Conservation (phyloP, 768 basidiomycete genomes). For the Boletus barrowsii region DNA sequence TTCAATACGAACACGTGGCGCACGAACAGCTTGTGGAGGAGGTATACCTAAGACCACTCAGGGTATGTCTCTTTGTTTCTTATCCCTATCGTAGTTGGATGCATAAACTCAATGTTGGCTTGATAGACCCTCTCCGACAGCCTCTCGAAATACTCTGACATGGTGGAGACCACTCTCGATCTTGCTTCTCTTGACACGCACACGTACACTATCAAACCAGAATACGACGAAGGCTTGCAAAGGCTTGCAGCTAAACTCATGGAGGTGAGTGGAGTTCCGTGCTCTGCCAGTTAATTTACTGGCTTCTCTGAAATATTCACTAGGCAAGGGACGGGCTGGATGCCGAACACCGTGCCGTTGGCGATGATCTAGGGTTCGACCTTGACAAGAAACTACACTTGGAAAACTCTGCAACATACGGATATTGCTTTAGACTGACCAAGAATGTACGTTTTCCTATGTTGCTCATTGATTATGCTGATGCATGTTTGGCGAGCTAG, state of each 20-base stretch:
- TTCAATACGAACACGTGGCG: slow-evolving; percentile 44
- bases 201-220: slow-evolving; percentile 88
- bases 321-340: slow-evolving; percentile 79
- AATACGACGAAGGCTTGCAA: slow-evolving; percentile 78
- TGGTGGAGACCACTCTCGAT: slow-evolving; percentile 96
- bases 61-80: slow-evolving; percentile 39
- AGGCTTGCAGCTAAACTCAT: slow-evolving; percentile 65
- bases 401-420: slow-evolving; percentile 85
- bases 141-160: slow-evolving; percentile 79
- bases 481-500: slow-evolving; percentile 37
- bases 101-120: background rate
- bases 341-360: slow-evolving; percentile 68
- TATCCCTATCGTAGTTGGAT: background rate
- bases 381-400: slow-evolving; percentile 94
- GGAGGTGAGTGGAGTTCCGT: slow-evolving; percentile 35
- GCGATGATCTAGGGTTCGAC: slow-evolving; percentile 71
- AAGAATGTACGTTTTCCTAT: slow-evolving; percentile 63
- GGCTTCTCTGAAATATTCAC: background rate
- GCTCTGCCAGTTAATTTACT: background rate
- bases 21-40: slow-evolving; percentile 61
- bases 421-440: slow-evolving; percentile 90
- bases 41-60: slow-evolving; percentile 58
- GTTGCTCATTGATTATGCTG: background rate
- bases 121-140: slow-evolving; percentile 58
- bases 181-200: slow-evolving; percentile 81